Percentiles rank a stretch among this genome's conserved stretches.
These are phyloP conservation scores for Cochlearia excelsa DNA, from an alignment of 345 rosid species.

Conservation along the genomic window DNA sequence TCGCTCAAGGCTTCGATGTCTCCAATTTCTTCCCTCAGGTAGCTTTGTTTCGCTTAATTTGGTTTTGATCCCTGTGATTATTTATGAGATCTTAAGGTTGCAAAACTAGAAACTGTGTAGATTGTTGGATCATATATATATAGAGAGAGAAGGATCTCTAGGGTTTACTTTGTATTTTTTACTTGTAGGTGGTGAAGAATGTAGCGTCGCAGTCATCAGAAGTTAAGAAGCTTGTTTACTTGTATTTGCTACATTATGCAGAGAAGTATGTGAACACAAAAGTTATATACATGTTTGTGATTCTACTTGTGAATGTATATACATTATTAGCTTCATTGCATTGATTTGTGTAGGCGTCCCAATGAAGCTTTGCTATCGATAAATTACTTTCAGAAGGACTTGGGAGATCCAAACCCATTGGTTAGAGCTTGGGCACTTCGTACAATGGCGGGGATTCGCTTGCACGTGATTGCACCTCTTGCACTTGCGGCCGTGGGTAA, in stretches of 20 bases:
- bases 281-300: background rate
- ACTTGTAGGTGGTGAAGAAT: conserved; percentile 80
- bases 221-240: conserved; percentile 95
- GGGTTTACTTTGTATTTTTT: background rate
- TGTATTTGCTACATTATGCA: conserved; percentile 92
- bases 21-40: conserved; percentile 99
- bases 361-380: conserved; percentile 93
- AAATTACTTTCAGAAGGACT: conserved; percentile 90
- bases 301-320: conserved; percentile 6
- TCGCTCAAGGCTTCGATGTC: conserved; percentile 92
- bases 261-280: conserved; percentile 55
- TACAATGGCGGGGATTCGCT: conserved; percentile 89
- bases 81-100: conserved; percentile 3
- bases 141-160: too few species aligned
- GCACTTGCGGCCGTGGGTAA: conserved; percentile 78
- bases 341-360: conserved; percentile 64
- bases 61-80: background rate
- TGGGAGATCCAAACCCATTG: conserved; percentile 91
- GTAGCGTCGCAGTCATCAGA: conserved; percentile 92
- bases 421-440: conserved; percentile 99
- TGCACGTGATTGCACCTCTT: conserved; percentile 84
- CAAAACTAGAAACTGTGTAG: conserved; percentile 1
- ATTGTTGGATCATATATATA: background rate
- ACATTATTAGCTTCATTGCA: background rate
- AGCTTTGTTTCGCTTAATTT: background rate